A percentile compares a stretch with the other conserved stretches of the same genome.
Conservation (phyloP, 2,329 filamentous ascomycete genomes). For the Pochonia chlamydosporia region DNA sequence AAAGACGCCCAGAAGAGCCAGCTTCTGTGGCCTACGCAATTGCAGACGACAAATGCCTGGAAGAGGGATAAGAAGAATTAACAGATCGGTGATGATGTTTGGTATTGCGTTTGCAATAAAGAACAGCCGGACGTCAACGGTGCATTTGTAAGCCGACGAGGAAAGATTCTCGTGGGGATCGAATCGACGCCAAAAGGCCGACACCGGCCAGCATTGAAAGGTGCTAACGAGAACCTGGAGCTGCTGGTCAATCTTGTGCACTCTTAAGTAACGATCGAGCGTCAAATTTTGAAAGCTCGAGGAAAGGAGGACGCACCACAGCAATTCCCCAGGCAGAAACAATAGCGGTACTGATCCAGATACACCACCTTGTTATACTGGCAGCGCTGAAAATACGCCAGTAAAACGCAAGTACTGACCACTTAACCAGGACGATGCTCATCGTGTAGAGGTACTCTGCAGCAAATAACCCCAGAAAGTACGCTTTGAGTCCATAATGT, state of each 20-base stretch:
- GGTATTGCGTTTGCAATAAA: conserved; percentile 18
- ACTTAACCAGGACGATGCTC: conserved; percentile 4
- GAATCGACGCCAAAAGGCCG: conserved; percentile 13
- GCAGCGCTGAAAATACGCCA: conserved; percentile 10
- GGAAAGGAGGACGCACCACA: neutral
- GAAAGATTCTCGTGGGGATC: conserved; percentile 8
- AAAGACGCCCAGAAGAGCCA: conserved; percentile 17
- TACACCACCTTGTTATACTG: neutral
- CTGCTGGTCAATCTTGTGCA: too few relatives aligned
- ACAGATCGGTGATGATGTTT: conserved; percentile 19
- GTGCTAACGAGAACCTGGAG: conserved; percentile 9
- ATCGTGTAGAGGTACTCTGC: conserved; percentile 7
- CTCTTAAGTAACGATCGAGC: too few relatives aligned
- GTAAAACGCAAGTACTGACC: conserved; percentile 9
- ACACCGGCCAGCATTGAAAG: conserved; percentile 14
- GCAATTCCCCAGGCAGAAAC: neutral
- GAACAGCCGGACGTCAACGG: conserved; percentile 13
- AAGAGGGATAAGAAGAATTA: conserved; percentile 18
- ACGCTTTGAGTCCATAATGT: neutral
- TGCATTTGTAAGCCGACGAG: conserved; percentile 7
- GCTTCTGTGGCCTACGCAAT: conserved; percentile 15
- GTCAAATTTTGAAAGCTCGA: too few relatives aligned
- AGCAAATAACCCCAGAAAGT: conserved; percentile 4
- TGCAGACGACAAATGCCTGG: conserved; percentile 17
- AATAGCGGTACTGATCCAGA: neutral